Conservation (phyloP, 768 basidiomycete species). For the Leccinum rimulosum region DNA sequence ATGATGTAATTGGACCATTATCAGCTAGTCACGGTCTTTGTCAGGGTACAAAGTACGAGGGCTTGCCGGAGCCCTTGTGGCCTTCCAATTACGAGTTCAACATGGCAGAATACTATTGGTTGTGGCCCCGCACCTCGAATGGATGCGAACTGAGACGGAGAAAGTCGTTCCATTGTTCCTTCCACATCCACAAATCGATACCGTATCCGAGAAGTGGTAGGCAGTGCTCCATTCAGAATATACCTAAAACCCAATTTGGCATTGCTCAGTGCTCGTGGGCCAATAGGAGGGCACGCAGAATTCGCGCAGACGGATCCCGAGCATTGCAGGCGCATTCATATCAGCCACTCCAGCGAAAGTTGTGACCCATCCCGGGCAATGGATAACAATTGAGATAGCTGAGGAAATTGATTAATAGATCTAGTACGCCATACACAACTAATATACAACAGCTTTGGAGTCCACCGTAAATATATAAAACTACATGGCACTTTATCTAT, state of each 20-base stretch:
- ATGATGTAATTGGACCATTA: not conserved
- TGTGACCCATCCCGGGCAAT: not conserved
- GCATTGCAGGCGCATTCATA: not conserved
- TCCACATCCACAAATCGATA: not conserved
- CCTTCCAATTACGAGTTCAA: not conserved
- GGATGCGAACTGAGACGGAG: not conserved
- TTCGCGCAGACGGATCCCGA: not conserved
- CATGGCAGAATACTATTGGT: not conserved
- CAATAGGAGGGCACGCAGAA: not conserved
- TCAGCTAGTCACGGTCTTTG: not conserved
- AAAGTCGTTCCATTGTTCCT: not conserved
- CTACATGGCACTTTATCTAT: conserved; percentile 23
- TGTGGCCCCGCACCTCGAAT: not conserved
- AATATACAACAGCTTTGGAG: conserved; percentile 31
- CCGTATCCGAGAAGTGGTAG: not conserved
- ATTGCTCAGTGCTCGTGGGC: not conserved
- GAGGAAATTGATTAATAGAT: conserved; percentile 27
- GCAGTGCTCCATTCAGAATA: not conserved
- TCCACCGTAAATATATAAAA: conserved; percentile 18
- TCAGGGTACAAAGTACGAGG: not conserved
- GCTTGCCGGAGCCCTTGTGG: not conserved
- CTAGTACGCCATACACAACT: conserved; percentile 32
- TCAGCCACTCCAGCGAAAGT: not conserved
- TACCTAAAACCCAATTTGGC: not conserved
- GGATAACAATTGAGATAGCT: not conserved